Evolutionary conservation across 768 basidiomycete species (phyloP).

Genomic region (Agaricus subrufescens): DNA sequence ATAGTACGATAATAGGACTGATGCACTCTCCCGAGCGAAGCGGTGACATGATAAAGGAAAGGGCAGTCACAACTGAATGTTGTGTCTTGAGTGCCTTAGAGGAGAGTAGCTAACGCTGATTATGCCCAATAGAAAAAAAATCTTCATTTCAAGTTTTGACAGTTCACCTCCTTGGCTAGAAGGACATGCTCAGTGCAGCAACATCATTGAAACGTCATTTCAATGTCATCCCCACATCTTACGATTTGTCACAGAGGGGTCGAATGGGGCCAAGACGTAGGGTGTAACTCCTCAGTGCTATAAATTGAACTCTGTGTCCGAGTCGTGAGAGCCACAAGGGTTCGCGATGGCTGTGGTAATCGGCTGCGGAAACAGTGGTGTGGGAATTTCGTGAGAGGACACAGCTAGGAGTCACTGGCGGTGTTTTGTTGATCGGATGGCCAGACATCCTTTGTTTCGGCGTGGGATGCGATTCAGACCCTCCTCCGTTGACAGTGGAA

Average conservation of each 20-base stretch:
- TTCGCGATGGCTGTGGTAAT: neutral
- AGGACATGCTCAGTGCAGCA: neutral
- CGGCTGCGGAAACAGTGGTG: neutral
- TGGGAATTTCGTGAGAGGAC: neutral
- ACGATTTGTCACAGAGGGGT: too few species aligned
- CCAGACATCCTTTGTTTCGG: slow-evolving; percentile 2
- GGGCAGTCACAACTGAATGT: neutral
- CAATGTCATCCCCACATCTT: neutral
- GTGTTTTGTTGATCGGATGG: neutral
- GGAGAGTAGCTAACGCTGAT: neutral
- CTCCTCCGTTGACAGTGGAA: slow-evolving; percentile 10
- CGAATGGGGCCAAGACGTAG: too few species aligned
- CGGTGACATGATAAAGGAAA: slow-evolving; percentile 8
- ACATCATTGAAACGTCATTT: neutral
- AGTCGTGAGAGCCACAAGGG: too few species aligned
- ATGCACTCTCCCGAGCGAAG: slow-evolving; percentile 5
- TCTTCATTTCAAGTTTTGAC: neutral
- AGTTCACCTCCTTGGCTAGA: neutral
- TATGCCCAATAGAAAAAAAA: neutral
- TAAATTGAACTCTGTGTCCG: too few species aligned
- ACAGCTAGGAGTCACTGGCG: neutral
- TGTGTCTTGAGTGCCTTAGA: neutral
- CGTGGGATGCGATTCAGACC: slow-evolving; percentile 1
- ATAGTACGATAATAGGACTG: neutral
- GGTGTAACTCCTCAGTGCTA: too few species aligned